A percentile compares a stretch with the other conserved stretches of the same genome.
These are phyloP conservation scores for Leucaena leucocephala DNA, from an alignment of 306 rosid genomes.

Conservation along the genomic window DNA sequence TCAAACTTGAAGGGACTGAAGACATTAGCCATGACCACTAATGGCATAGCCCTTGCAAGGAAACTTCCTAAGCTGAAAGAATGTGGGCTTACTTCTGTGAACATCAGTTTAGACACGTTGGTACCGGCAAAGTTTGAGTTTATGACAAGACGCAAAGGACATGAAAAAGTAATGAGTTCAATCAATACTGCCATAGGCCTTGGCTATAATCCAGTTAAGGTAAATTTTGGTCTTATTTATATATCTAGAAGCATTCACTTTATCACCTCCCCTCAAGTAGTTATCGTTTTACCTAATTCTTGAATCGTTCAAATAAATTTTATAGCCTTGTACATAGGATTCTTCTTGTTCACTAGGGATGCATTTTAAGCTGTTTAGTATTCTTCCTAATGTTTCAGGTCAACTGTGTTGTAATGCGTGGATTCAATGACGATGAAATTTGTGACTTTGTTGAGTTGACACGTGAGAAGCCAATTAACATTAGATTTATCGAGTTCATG, in stretches of 20 bases:
- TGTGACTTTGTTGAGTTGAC: conserved; percentile 87
- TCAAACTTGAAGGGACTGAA: conserved; percentile 75
- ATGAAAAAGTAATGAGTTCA: conserved; percentile 75
- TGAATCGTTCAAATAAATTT: neutral
- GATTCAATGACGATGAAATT: conserved; percentile 90
- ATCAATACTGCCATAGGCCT: conserved; percentile 75
- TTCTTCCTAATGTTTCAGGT: conserved; percentile 58
- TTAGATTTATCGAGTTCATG: conserved; percentile 98
- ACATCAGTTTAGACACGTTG: conserved; percentile 86
- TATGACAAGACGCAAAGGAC: conserved; percentile 91
- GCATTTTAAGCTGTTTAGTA: conserved; percentile 28
- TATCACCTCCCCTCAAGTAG: conserved; percentile 8
- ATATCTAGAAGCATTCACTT: conserved; percentile 12
- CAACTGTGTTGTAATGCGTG: conserved; percentile 92
- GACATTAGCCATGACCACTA: conserved; percentile 79
- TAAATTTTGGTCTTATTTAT: conserved; percentile 31
- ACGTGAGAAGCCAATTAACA: conserved; percentile 70
- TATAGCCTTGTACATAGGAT: neutral
- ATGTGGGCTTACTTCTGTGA: conserved; percentile 78
- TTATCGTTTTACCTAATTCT: conserved; percentile 26
- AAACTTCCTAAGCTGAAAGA: conserved; percentile 80
- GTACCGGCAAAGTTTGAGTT: conserved; percentile 92
- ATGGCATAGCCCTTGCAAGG: conserved; percentile 70
- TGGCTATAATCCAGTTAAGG: conserved; percentile 92
- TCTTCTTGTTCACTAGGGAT: conserved; percentile 17